Conservation (phyloP, 108 stramenopile genomes). For the Pelagomonas calceolata region DNA sequence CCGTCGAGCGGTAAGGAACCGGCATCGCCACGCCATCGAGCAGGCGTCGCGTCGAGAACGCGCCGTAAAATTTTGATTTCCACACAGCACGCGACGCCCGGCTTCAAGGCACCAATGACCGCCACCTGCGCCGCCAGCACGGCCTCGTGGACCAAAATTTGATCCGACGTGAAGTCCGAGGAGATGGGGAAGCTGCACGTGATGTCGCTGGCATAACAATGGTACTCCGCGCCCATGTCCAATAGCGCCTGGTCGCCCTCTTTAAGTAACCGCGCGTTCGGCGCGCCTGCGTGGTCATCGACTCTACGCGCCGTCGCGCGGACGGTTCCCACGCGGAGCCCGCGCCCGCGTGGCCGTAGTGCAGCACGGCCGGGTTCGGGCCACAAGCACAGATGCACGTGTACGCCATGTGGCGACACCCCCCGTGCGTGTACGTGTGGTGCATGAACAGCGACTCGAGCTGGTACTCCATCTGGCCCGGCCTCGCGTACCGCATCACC, state of each 20-base stretch:
- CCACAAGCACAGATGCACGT: conserved; percentile 90
- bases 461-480: conserved; percentile 89
- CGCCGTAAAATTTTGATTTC: too few relatives aligned
- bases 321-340: too few relatives aligned
- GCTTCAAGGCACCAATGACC: conserved; percentile 64
- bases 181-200: conserved; percentile 70
- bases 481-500: conserved; percentile 62
- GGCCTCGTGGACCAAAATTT: conserved; percentile 62
- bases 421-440: conserved; percentile 45
- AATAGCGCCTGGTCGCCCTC: conserved; percentile 70
- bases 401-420: conserved; percentile 65
- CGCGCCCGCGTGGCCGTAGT: conserved; percentile 88
- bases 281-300: conserved; percentile 86
- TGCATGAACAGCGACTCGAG: conserved; percentile 85
- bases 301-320: too few relatives aligned
- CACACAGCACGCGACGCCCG: too few relatives aligned
- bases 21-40: too few relatives aligned
- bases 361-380: conserved; percentile 67
- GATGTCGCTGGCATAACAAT: conserved; percentile 86
- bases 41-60: too few relatives aligned
- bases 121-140: conserved; percentile 72
- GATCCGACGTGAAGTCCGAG: conserved; percentile 70
- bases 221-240: conserved; percentile 97
- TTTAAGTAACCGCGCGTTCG: conserved; percentile 63
- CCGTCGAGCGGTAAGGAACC: too few relatives aligned